A percentile compares a stretch with the other conserved stretches of the same genome.
Conservation (phyloP, 2,329 filamentous ascomycete genomes). For the Fusarium piperis region DNA sequence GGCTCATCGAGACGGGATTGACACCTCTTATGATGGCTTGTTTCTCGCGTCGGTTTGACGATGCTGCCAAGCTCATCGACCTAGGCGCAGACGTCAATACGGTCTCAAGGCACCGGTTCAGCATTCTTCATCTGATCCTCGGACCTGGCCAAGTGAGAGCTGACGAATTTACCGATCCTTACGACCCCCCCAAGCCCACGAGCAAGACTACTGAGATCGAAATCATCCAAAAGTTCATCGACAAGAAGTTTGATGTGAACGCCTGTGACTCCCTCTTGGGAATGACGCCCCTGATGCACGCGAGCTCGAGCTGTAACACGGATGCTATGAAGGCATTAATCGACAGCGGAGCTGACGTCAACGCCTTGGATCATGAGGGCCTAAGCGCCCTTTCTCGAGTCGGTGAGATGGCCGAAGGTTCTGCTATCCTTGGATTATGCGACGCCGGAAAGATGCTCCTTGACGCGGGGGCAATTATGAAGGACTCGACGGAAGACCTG, state of each 20-base stretch:
- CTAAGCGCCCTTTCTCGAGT: constrained; percentile 38
- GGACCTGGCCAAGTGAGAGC: constrained; percentile 35
- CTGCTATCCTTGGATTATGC: constrained; percentile 32
- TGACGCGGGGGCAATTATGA: constrained; percentile 36
- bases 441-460: constrained; percentile 40
- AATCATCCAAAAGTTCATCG: constrained; percentile 40
- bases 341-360: constrained; percentile 37
- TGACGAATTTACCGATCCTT: constrained; percentile 34
- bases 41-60: constrained; percentile 41
- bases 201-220: constrained; percentile 36
- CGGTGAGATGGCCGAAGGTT: constrained; percentile 38
- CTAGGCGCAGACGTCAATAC: constrained; percentile 37
- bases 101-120: constrained; percentile 39
- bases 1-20: constrained; percentile 40
- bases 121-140: constrained; percentile 41
- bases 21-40: constrained; percentile 43
- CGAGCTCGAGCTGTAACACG: constrained; percentile 41
- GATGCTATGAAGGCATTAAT: constrained; percentile 39
- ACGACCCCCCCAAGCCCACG: not conserved
- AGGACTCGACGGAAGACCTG: constrained; percentile 34
- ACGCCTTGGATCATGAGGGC: constrained; percentile 39
- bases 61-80: constrained; percentile 39
- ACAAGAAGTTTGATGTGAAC: constrained; percentile 40
- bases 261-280: constrained; percentile 38
- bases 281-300: constrained; percentile 44